Base-by-base conservation (phyloP, 2,329 filamentous ascomycete species). In the Aspergillus terreus region DNA sequence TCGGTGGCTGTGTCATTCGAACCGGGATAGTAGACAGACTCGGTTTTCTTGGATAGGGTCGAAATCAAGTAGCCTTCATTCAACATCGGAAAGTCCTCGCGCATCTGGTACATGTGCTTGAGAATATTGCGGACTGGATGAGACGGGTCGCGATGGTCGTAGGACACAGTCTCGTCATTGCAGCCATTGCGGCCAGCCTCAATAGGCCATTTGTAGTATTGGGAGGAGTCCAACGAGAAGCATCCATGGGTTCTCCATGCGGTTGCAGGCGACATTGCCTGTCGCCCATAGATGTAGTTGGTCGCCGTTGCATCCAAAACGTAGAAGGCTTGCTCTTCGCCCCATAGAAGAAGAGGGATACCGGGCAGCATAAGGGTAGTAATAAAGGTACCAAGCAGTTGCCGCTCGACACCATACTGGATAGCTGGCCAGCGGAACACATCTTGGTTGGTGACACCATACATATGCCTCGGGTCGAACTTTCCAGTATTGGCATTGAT, bases 271-370 rank as follows among this genome's bases (percentile, higher is more conserved):
- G 80, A 78, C 78, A 87, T 85, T 2, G 84, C 71, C 62, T 83
- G 80, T 58, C 84, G 78, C 19, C 84, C 84, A 62, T 82, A 87
- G 40, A 87, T 76, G 60, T 86, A 87, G 60, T 86, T 85, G 52
- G 72, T 71, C 4, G 83, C 83, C 0, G 83, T 84, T 52, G 81
- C 84, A 62, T 87, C 84, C 2, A 86, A 68, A 0, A 84, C 70
- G 58, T 86, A 86, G 55, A 82, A 83, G 0, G 78, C 80, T 66
- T 87, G 84, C 61, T 87, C 84, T 62, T 87, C 84, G n/a, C 84
- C 83, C 80, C 82, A 87, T 14, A 80, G 74, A 14, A 84, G 67
- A 25, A 83, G 63, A 0, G 83, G 81, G 30, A 85, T 82, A 14
- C 83, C 83, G 1, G 83, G 83, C 62, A 85, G 73, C 41, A 82